Percentiles rank a stretch among this genome's conserved stretches.
phyloP scores from a whole-genome alignment of 805 yeast genomes.

The Myxozyma neotropica region DNA sequence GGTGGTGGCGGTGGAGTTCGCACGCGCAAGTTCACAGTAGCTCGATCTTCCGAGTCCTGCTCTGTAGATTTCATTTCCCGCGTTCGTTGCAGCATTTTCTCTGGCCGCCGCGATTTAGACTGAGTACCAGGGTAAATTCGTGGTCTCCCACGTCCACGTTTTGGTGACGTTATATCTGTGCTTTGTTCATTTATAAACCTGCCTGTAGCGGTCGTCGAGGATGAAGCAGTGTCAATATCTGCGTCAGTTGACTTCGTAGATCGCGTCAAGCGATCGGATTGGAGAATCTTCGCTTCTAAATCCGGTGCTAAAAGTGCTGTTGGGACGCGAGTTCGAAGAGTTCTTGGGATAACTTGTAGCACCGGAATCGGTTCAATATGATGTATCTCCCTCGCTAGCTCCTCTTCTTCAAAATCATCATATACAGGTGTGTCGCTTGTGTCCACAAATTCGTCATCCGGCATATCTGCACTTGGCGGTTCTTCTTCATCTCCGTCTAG shows the following conservation, averaged over 20 bases:
- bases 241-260: neutral
- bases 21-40: constrained; percentile 1
- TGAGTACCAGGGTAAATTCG: neutral
- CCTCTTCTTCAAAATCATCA: constrained; percentile 2
- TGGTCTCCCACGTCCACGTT: neutral
- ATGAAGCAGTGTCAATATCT: neutral
- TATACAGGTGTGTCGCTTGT: neutral
- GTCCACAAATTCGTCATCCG: neutral
- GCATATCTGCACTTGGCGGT: neutral
- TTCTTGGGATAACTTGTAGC: neutral
- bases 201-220: neutral
- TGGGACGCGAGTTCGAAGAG: neutral
- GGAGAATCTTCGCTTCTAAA: neutral
- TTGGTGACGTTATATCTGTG: neutral
- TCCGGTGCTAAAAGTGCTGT: neutral
- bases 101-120: neutral
- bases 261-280: neutral
- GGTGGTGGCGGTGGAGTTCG: neutral
- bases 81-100: neutral
- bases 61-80: neutral
- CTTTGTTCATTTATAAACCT: neutral
- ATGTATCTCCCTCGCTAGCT: neutral
- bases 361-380: neutral
- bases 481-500: neutral
- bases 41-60: neutral